Evolutionary conservation across 1,139 yeast genomes (phyloP).

Genomic region (Nakaseomyces sp.): DNA sequence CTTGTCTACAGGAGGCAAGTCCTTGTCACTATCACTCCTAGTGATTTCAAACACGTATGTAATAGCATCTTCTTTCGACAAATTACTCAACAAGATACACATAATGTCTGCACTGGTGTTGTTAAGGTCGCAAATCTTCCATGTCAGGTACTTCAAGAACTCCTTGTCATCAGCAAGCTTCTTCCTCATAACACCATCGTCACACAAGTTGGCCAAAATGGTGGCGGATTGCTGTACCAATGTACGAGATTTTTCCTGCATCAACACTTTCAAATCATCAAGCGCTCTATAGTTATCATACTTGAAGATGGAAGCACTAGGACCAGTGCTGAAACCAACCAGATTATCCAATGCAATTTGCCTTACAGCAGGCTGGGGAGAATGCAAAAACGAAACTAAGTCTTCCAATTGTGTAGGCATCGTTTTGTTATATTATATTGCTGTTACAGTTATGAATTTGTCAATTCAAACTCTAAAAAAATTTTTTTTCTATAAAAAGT

Average conservation of each 20-base stretch:
- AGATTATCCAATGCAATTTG: constrained; percentile 80
- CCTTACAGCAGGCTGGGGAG: constrained; percentile 73
- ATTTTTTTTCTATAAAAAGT: no score
- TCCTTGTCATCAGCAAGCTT: constrained; percentile 56
- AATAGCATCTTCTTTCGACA: constrained; percentile 70
- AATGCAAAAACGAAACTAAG: constrained; percentile 73
- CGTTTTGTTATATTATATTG: no score
- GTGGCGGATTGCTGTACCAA: constrained; percentile 64
- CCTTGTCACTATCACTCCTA: constrained; percentile 19
- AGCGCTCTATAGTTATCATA: constrained; percentile 66
- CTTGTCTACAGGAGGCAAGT: constrained; percentile 24
- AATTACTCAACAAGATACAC: constrained; percentile 74
- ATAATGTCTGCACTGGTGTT: constrained; percentile 71
- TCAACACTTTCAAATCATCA: constrained; percentile 56
- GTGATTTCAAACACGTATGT: constrained; percentile 45
- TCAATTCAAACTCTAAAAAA: no score
- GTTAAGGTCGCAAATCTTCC: constrained; percentile 45
- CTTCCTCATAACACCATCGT: constrained; percentile 47
- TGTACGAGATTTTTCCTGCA: constrained; percentile 44
- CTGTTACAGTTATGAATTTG: no score
- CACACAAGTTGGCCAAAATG: constrained; percentile 75
- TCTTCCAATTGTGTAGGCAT: constrained; percentile 61
- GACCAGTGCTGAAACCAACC: constrained; percentile 72
- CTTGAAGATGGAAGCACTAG: constrained; percentile 57
- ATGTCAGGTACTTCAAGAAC: constrained; percentile 48